phyloP scores from a whole-genome alignment of 805 yeast genomes.

The Naumovozyma baii region DNA sequence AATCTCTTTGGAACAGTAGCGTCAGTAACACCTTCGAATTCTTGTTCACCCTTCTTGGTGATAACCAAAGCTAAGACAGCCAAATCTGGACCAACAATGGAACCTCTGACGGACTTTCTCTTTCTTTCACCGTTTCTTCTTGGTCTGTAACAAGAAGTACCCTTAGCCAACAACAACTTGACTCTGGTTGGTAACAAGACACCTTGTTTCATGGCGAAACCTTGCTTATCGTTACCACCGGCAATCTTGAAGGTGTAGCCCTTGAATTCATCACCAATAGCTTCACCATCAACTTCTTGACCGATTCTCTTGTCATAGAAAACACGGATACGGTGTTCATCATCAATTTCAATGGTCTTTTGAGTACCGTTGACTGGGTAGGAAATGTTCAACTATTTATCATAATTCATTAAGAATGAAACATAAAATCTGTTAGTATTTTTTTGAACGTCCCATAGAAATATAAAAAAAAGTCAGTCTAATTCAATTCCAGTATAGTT shows the following conservation, averaged over 20 bases:
- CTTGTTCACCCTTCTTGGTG: conserved; percentile 95
- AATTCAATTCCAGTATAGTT: no score
- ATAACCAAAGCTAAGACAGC: conserved; percentile 89
- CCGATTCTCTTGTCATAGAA: conserved; percentile 99
- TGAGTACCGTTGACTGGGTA: conserved; percentile 99
- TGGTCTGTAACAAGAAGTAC: conserved; percentile 98
- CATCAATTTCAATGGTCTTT: conserved; percentile 95
- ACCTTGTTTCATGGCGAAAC: conserved; percentile 99
- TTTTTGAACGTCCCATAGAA: no score
- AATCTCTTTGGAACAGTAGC: conserved; percentile 94
- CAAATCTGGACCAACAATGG: conserved; percentile 95
- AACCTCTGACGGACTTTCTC: conserved; percentile 99
- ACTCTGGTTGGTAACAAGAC: conserved; percentile 99
- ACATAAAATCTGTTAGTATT: no score
- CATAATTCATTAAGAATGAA: no score
- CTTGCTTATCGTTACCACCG: conserved; percentile 99
- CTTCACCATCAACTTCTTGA: conserved; percentile 98
- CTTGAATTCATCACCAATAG: conserved; percentile 97
- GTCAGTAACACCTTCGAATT: conserved; percentile 94
- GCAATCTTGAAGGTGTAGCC: conserved; percentile 98
- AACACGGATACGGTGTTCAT: conserved; percentile 96
- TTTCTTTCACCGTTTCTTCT: conserved; percentile 99
- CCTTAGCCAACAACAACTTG: conserved; percentile 85
- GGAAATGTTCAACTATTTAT: conserved; percentile 99
- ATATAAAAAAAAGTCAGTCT: no score